Evolutionary conservation across 441 rosid genomes (phyloP).

Genomic region (Melianthus villosus): DNA sequence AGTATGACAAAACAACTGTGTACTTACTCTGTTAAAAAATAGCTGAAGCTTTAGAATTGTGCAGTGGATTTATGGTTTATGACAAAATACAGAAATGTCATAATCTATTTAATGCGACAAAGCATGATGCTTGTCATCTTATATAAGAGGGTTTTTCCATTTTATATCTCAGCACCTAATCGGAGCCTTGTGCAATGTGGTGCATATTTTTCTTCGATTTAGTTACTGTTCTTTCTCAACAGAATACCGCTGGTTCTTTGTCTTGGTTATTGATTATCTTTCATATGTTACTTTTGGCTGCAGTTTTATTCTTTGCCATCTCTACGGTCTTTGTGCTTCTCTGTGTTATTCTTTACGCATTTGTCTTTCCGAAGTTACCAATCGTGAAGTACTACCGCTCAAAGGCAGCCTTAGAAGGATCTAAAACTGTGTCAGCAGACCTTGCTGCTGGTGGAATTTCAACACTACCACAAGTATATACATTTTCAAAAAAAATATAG

Average conservation of each 20-base stretch:
- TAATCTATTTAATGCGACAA: no score
- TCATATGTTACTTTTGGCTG: conserved; percentile 2
- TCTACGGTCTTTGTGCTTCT: conserved; percentile 33
- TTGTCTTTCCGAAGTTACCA: conserved; percentile 33
- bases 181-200: no score
- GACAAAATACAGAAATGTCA: no score
- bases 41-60: no score
- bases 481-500: no score
- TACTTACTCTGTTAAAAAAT: no score
- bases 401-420: conserved; percentile 57
- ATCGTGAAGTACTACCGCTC: conserved; percentile 46
- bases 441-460: conserved; percentile 59
- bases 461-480: conserved; percentile 12
- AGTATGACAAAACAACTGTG: no score
- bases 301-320: conserved; percentile 45
- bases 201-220: neutral
- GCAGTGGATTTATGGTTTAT: no score
- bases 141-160: no score
- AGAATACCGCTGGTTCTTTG: no score
- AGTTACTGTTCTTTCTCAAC: neutral
- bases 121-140: no score
- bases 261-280: neutral
- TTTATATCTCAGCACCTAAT: no score
- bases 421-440: conserved; percentile 52
- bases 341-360: conserved; percentile 42